Evolutionary conservation across 2,329 filamentous ascomycete genomes (phyloP), one percentile per base, ranked within the genome.

Genomic region (Neonectria punicea): DNA sequence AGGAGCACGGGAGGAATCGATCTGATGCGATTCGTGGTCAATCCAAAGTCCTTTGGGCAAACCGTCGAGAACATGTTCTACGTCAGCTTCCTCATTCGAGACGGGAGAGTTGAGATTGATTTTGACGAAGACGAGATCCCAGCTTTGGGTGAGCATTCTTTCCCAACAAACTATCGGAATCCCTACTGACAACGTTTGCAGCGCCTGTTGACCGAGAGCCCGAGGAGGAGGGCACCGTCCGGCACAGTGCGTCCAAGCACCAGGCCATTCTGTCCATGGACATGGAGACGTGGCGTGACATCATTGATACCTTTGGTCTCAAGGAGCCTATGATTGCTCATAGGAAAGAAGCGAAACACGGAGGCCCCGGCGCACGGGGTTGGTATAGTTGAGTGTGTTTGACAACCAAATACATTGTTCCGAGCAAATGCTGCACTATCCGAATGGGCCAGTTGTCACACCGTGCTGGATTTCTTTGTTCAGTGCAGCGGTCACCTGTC

Each of bases 1-100:
- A 86, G 89, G 13, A 84, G 85, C 18, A 89, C 89, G 2, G 90
- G 90, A 1, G 92, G 93, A 16, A 87, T 97, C 4, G 89, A 92
- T 54, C 80, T 98, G 13, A 91, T 98, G 77, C 89, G 92, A 57
- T 98, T 98, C 71, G 93, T 94, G 44, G 87, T 98, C 68, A 97
- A 99, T 72, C 96, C 96, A 0, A 83, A 83, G 43, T 97, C 93
- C 1, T 99, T 98, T 74, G 93, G 93, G 0, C 96, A 99, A 79
- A 97, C 94, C 0, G 90, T 99, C 7, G 96, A 99, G 77, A 99
- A 99, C 73, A 84, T 99, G 73, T 99, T 99, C 79, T 98, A 98
- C 77, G 88, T 97, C 71, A 97, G 93, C 76, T 99, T 99, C 75
- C 82, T 99, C 66, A 93, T 98, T 65, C 89, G 93, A 63, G 96